phyloP scores from a whole-genome alignment of 2,329 filamentous ascomycete genomes.

The Fonsecaea erecta region DNA sequence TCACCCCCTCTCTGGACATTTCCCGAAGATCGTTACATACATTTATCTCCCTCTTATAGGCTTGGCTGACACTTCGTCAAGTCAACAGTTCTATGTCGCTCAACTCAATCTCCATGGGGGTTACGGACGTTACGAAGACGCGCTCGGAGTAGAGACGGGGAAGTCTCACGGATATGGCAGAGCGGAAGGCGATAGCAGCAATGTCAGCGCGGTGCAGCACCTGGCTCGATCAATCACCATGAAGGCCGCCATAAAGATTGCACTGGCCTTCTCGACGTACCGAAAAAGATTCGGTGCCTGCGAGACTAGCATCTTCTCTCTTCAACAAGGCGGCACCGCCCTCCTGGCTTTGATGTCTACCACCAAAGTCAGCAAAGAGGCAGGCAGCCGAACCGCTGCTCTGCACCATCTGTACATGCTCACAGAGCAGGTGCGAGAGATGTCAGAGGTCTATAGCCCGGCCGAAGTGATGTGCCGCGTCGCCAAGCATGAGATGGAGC shows the following conservation, averaged over 20 bases:
- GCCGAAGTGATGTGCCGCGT: not conserved
- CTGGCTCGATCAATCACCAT: constrained; percentile 4
- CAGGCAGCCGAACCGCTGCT: not conserved
- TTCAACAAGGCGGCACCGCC: not conserved
- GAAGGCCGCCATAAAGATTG: not conserved
- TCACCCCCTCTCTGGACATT: too few relatives aligned
- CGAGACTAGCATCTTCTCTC: not conserved
- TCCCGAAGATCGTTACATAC: too few relatives aligned
- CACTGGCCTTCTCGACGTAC: not conserved
- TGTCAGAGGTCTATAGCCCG: not conserved
- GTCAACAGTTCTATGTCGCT: constrained; percentile 38
- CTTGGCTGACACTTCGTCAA: not conserved
- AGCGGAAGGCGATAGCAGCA: not conserved
- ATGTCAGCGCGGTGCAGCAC: not conserved
- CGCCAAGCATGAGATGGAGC: constrained; percentile 2
- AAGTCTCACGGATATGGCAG: not conserved
- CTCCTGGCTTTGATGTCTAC: not conserved
- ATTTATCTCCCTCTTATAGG: not conserved
- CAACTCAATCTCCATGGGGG: not conserved
- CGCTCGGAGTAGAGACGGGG: not conserved
- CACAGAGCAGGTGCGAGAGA: not conserved
- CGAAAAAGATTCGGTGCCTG: not conserved
- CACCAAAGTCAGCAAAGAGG: not conserved
- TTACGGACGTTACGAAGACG: not conserved
- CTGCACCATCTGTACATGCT: not conserved